Evolutionary conservation across 2,329 filamentous ascomycete species (phyloP), one percentile per base, ranked within the genome.

Genomic region (Epichloe sylvatica): DNA sequence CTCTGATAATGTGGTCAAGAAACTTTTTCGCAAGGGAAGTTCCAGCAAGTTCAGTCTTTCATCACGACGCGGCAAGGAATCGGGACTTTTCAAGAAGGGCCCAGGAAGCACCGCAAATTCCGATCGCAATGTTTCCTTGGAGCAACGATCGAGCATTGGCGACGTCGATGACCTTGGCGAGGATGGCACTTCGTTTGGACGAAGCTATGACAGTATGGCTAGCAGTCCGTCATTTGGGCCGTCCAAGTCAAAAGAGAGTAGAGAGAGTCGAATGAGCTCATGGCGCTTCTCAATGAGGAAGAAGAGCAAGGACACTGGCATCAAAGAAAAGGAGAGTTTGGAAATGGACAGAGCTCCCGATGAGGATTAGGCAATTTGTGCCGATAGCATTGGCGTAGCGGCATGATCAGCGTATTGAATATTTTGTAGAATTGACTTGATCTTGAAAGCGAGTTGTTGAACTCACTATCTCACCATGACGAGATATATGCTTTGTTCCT

Each of bases 11-110:
- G 76, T 77, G 49, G 67, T 81, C 55, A 69, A 74, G 60, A 77
- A 81, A 60, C 69, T 83, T 45, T 75, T 83, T 50, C 76, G 80
- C 34, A 83, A 83, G 65, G 77, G 79, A 46, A 81, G 77, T 61
- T 79, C 78, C 6, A 74, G 77, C 63, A 83, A 83, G 65, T 83
- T 83, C 61, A 78, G 77, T 61, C 67, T 82, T 52, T 73, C 78
- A 12, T 78, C 77, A 45, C 63, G 76, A 51, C 58, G 76, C 19
- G 70, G 71, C 47, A 83, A 78, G 57, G 74, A 76, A 44, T 71
- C 72, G 30, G 62, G 67, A 9, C 63, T 77, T 25, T 78, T 78
- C 56, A 79, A 81, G 68, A 81, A 80, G 57, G 75, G 74, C 3
- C 69, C 74, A 5, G 72, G 76, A 45, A 80, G 76, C 60, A 70